Evolutionary conservation across 2,329 filamentous ascomycete species (phyloP), one percentile per base, ranked within the genome.

Genomic region (Davidsoniella australis): DNA sequence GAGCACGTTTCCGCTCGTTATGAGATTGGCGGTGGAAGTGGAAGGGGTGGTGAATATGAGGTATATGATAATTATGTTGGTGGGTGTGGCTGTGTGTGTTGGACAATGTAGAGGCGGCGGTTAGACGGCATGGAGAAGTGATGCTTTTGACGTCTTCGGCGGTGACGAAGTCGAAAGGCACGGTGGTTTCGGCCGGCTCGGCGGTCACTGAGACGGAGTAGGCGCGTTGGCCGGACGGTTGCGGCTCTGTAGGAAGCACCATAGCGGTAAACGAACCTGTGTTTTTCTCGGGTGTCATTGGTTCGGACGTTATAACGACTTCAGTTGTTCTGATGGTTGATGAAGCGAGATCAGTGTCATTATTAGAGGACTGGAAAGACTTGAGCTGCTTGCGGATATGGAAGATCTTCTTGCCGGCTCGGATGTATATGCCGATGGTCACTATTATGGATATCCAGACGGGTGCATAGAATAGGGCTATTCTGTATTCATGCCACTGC

Each of bases 391-490:
- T 69, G 54, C 79, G 71, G 57, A 77, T 78, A 49, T 69, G 66
- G 59, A 74, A 78, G 47, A 81, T 80, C n/a, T 73, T 71, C 47
- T 66, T 64, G 5, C 77, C 77, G 20, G 75, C 72, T n/a, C 70
- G 64, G 46, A 72, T 61, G 33, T 58, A 58, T 43, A 58, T 58
- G 12, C 49, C 33, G 9, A 58, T 47, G 8, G 54, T 57, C 3
- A 52, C 8, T 3, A 56, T 8, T 8, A 55, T 54, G 24, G 53
- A 49, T 12, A 54, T 41, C 58, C 78, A 82, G 47, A 80, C 70
- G 1, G 77, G 77, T 0, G 65, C 76, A 57, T 87, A 89, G 59
- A 86, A 86, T 37, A 76, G 71, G 7, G 72, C 73, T 46, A 88
- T 75, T 40, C 83, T 77, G 59, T 82, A 73, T 52, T 75, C 70